Percentiles rank a stretch among this genome's conserved stretches.
Conservation (phyloP, 345 rosid genomes). For the Lepidium aucheri region DNA sequence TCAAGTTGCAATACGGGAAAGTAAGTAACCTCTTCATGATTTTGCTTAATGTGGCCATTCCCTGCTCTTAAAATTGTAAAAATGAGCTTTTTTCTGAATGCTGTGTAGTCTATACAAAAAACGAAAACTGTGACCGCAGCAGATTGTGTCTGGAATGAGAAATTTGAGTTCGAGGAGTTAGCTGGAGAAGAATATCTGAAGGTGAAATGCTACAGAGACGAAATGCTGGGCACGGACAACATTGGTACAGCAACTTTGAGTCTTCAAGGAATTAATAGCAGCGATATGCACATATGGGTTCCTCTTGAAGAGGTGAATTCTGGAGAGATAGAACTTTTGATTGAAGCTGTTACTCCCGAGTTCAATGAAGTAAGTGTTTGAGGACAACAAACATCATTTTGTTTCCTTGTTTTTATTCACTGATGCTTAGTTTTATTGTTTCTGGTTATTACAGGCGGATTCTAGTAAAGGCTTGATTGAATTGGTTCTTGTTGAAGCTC, state of each 20-base stretch:
- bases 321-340: constrained; percentile 82
- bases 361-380: constrained; percentile 47
- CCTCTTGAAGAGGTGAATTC: constrained; percentile 88
- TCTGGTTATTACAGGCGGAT: constrained; percentile 31
- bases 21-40: constrained; percentile 25
- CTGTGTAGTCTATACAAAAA: constrained; percentile 49
- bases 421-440: neutral
- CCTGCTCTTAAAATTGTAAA: neutral
- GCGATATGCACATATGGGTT: constrained; percentile 65
- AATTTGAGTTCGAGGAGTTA: constrained; percentile 81
- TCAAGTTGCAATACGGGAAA: constrained; percentile 92
- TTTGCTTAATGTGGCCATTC: neutral
- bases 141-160: constrained; percentile 63
- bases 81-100: neutral
- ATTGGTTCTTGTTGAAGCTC: constrained; percentile 80
- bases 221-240: constrained; percentile 68
- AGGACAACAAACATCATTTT: constrained; percentile 24
- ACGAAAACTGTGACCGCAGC: constrained; percentile 50
- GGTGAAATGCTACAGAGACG: constrained; percentile 68
- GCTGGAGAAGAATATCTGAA: constrained; percentile 71
- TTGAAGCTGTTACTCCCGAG: constrained; percentile 54
- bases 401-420: constrained; percentile 5
- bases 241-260: constrained; percentile 81
- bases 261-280: constrained; percentile 74
- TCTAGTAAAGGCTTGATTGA: constrained; percentile 75